These are phyloP conservation scores for Exophiala sp. DNA, from an alignment of 2,329 filamentous ascomycete genomes.

Conservation along the genomic window DNA sequence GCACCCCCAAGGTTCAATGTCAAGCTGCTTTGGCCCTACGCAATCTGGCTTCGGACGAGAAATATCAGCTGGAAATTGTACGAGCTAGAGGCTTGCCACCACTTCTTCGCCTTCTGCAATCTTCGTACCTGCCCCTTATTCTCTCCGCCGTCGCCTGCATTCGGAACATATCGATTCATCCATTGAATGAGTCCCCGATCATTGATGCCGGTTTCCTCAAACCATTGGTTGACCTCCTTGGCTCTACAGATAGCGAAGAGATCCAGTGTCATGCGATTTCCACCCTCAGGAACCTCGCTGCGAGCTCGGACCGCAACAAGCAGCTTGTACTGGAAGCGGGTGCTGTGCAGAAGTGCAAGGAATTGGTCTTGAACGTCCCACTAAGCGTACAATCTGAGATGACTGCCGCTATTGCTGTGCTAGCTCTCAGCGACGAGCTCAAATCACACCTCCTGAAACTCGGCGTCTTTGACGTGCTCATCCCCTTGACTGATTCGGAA, in stretches of 20 bases:
- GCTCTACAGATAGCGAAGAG: slow-evolving; percentile 94
- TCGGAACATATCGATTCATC: slow-evolving; percentile 97
- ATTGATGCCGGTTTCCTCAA: slow-evolving; percentile 96
- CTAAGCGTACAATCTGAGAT: slow-evolving; percentile 96
- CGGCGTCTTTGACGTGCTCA: slow-evolving; percentile 92
- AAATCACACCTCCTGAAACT: slow-evolving; percentile 86
- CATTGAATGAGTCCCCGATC: slow-evolving; percentile 94
- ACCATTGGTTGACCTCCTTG: slow-evolving; percentile 85
- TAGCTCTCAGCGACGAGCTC: slow-evolving; percentile 90
- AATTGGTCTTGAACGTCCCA: slow-evolving; percentile 86
- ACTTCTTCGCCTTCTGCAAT: slow-evolving; percentile 82
- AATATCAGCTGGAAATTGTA: slow-evolving; percentile 97
- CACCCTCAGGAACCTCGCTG: slow-evolving; percentile 87
- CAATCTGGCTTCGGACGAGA: slow-evolving; percentile 95
- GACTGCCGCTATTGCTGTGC: slow-evolving; percentile 97
- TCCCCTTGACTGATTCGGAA: slow-evolving; percentile 87
- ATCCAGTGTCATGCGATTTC: slow-evolving; percentile 99
- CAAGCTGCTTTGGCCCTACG: slow-evolving; percentile 90
- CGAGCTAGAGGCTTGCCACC: slow-evolving; percentile 78
- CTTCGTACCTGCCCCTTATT: slow-evolving; percentile 90
- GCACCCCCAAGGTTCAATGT: slow-evolving; percentile 94
- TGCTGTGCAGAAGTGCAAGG: slow-evolving; percentile 97
- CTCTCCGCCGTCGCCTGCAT: slow-evolving; percentile 97
- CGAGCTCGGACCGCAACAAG: slow-evolving; percentile 96
- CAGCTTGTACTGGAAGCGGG: slow-evolving; percentile 94